phyloP scores from a whole-genome alignment of 345 rosid species.

The Dimocarpus longan region DNA sequence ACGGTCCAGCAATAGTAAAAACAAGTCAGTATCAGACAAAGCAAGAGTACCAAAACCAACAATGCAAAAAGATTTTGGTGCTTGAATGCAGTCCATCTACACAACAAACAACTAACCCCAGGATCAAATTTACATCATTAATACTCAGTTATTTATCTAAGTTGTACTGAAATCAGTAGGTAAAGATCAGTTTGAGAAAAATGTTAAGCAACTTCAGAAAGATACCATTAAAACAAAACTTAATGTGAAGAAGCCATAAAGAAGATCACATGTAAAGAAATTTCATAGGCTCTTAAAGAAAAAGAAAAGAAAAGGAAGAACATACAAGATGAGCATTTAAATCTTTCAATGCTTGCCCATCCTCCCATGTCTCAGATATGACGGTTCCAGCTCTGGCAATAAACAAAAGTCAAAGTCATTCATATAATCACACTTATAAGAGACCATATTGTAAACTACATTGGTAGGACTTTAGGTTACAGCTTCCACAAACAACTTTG shows the following conservation, averaged over 20 bases:
- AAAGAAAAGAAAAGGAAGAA: conserved; percentile 17
- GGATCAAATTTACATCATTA: background rate
- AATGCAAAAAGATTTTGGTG: background rate
- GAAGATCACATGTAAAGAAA: background rate
- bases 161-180: background rate
- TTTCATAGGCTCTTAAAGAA: background rate
- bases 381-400: conserved; percentile 93
- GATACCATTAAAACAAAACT: background rate
- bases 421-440: background rate
- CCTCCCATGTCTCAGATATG: conserved; percentile 99
- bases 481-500: background rate
- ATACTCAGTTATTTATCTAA: background rate
- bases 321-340: conserved; percentile 90
- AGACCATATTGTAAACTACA: background rate
- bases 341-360: conserved; percentile 95
- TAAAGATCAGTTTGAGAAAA: background rate
- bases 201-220: background rate
- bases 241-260: background rate
- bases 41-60: background rate
- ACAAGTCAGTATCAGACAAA: background rate
- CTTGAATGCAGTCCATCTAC: background rate
- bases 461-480: background rate
- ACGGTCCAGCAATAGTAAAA: too few relatives aligned
- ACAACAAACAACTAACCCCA: background rate
- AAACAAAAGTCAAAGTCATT: conserved; percentile 18